phyloP scores from a whole-genome alignment of 2,329 filamentous ascomycete species.

The Cadophora luteo-olivacea region DNA sequence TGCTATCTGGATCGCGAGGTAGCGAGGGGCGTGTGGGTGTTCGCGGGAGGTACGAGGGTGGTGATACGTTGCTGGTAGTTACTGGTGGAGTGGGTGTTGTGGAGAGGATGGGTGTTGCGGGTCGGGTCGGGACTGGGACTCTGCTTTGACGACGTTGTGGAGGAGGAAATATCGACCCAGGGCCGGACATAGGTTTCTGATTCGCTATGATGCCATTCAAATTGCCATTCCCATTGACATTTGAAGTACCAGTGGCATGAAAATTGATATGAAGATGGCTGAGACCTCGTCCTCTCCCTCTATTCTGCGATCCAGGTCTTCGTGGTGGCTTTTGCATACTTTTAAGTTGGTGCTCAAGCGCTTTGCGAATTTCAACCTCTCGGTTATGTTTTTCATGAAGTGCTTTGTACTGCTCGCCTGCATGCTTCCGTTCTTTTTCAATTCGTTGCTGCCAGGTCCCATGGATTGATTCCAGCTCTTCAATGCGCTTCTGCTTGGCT shows the following conservation, averaged over 20 bases:
- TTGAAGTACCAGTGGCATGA: neutral
- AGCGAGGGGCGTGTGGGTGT: slow-evolving; percentile 30
- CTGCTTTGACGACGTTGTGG: neutral
- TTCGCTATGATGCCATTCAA: neutral
- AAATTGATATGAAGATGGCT: slow-evolving; percentile 17
- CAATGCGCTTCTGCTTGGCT: slow-evolving; percentile 31
- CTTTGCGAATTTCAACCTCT: slow-evolving; percentile 29
- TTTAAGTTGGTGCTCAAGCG: slow-evolving; percentile 30
- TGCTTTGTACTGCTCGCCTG: slow-evolving; percentile 33
- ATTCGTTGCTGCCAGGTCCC: slow-evolving; percentile 33
- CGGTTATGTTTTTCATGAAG: slow-evolving; percentile 35
- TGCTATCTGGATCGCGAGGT: slow-evolving; percentile 28
- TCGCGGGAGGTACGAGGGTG: slow-evolving; percentile 10
- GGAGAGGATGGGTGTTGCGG: slow-evolving; percentile 15
- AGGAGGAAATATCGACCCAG: neutral
- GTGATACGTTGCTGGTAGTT: neutral
- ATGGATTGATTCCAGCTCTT: slow-evolving; percentile 29
- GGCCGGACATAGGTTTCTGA: neutral
- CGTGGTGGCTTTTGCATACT: slow-evolving; percentile 24
- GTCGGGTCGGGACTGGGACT: slow-evolving; percentile 6
- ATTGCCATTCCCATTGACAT: neutral
- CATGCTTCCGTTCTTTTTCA: slow-evolving; percentile 34
- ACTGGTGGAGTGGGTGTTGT: slow-evolving; percentile 13
- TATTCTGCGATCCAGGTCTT: slow-evolving; percentile 22
- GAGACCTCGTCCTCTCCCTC: slow-evolving; percentile 28